These are phyloP conservation scores for Ogataea dorogensis DNA, from an alignment of 805 yeast species.

Conservation along the genomic window DNA sequence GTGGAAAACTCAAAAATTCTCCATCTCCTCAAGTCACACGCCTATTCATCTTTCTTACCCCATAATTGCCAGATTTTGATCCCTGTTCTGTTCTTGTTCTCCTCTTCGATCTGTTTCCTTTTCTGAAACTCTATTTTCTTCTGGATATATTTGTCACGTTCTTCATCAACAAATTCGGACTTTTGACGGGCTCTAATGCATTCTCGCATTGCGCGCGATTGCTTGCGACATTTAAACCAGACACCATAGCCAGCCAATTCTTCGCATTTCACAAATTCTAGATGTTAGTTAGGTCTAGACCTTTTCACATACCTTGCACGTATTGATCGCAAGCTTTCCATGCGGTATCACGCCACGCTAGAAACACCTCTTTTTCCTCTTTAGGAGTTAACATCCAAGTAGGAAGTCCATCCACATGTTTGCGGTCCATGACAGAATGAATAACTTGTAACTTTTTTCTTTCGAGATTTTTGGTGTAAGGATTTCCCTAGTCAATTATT, in stretches of 20 bases:
- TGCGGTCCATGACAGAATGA: conserved; percentile 25
- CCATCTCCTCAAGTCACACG: conserved; percentile 9
- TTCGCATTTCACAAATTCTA: conserved; percentile 65
- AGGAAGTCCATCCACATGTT: conserved; percentile 47
- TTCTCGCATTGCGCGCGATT: conserved; percentile 54
- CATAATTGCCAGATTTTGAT: conserved; percentile 13
- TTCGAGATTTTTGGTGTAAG: conserved; percentile 5
- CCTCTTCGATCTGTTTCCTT: conserved; percentile 19
- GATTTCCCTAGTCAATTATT: conserved; percentile 3
- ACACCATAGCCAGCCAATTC: conserved; percentile 60
- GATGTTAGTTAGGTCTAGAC: conserved; percentile 1
- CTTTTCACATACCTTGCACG: conserved; percentile 49
- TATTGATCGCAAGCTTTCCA: conserved; percentile 64
- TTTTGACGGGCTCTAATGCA: conserved; percentile 64
- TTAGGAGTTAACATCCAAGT: conserved; percentile 74
- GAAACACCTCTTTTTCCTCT: conserved; percentile 72
- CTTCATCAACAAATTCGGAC: conserved; percentile 63
- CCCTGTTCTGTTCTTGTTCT: not conserved
- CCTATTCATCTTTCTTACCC: conserved; percentile 10
- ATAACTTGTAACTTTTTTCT: conserved; percentile 1
- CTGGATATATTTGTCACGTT: conserved; percentile 61
- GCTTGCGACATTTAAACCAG: conserved; percentile 62
- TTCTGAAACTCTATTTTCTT: conserved; percentile 49
- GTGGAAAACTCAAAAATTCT: conserved; percentile 9
- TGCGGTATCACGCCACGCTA: conserved; percentile 65